These are phyloP conservation scores for Termitomyces sp. DNA, from an alignment of 768 basidiomycete genomes.

Conservation along the genomic window DNA sequence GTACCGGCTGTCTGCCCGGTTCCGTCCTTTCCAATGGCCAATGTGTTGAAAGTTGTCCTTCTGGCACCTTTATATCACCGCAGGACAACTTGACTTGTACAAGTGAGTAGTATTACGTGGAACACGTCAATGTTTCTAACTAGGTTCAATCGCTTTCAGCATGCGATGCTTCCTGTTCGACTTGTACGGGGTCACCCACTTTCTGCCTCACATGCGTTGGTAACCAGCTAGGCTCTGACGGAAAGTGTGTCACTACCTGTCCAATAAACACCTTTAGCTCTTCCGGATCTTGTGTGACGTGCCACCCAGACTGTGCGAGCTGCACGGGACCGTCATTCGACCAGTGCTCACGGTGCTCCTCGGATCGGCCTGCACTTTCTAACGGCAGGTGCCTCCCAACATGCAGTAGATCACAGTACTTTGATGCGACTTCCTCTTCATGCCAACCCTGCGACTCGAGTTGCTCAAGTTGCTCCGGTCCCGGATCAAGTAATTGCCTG, in stretches of 20 bases:
- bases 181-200: constrained; percentile 60
- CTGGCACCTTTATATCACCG: constrained; percentile 67
- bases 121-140: constrained; percentile 3
- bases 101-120: constrained; percentile 25
- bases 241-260: constrained; percentile 73
- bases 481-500: constrained; percentile 65
- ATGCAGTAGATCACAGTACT: constrained; percentile 68
- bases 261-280: constrained; percentile 68
- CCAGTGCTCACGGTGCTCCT: constrained; percentile 71
- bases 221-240: constrained; percentile 61
- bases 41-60: constrained; percentile 68
- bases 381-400: constrained; percentile 76
- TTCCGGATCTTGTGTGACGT: constrained; percentile 61
- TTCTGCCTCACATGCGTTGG: constrained; percentile 74
- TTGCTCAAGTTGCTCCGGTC: constrained; percentile 74
- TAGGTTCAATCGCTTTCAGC: constrained; percentile 27
- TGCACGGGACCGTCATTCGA: constrained; percentile 77
- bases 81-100: constrained; percentile 71
- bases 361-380: constrained; percentile 64
- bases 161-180: constrained; percentile 66
- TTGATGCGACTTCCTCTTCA: constrained; percentile 55
- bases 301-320: constrained; percentile 83
- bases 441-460: constrained; percentile 72
- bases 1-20: constrained; percentile 75
- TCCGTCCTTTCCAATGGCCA: constrained; percentile 65